Conservation (phyloP, 2,329 filamentous ascomycete species). For the Pseudocercospora vitis region DNA sequence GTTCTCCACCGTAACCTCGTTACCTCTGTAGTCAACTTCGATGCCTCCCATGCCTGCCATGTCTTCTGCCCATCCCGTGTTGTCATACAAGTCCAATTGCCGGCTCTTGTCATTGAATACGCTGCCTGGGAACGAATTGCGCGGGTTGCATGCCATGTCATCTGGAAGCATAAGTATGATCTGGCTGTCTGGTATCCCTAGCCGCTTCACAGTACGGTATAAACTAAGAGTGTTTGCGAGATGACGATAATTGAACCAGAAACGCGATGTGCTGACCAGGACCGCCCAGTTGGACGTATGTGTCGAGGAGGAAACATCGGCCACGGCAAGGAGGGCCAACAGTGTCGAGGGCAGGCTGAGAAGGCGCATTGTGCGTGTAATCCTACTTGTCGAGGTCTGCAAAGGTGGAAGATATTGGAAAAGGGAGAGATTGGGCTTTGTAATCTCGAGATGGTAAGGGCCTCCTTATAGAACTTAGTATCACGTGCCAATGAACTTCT, state of each 20-base stretch:
- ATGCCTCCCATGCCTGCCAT: constrained; percentile 54
- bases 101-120: constrained; percentile 98
- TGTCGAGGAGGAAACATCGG: constrained; percentile 56
- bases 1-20: constrained; percentile 98
- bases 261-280: constrained; percentile 95
- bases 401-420: neutral
- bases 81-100: constrained; percentile 91
- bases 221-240: constrained; percentile 96
- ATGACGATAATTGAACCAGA: constrained; percentile 99
- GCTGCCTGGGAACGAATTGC: constrained; percentile 94
- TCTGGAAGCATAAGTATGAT: constrained; percentile 99
- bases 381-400: neutral
- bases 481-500: too few species aligned
- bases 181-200: constrained; percentile 96
- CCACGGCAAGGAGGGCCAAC: constrained; percentile 28
- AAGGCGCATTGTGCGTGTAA: constrained; percentile 28
- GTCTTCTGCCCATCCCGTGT: constrained; percentile 45
- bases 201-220: constrained; percentile 95
- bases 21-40: constrained; percentile 96
- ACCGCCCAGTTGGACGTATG: constrained; percentile 99
- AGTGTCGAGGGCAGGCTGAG: constrained; percentile 31
- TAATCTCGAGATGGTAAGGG: neutral
- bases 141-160: constrained; percentile 99
- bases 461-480: too few species aligned
- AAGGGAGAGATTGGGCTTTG: neutral